Base-by-base conservation (phyloP, 345 rosid genomes). In the Anastatica hierochuntica region DNA sequence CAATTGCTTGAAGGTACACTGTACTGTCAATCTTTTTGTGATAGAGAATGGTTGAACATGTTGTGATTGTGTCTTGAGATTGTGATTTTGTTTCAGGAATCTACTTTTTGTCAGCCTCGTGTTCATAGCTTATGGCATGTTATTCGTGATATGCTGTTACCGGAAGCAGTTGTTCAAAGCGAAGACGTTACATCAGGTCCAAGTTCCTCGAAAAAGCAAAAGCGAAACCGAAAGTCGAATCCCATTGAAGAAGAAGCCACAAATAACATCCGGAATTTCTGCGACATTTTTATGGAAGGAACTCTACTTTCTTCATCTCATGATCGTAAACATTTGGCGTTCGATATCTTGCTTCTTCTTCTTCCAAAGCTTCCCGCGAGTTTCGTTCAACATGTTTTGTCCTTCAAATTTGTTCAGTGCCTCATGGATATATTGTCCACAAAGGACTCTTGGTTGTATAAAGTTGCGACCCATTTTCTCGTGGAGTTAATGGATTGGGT, bases 101-200 rank as follows among this genome's bases (percentile, higher is more conserved):
- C 99, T 43, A 74, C 95, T 46, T 88, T 88, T 74, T 94, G 97
- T 60, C 95, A 83, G 72, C 99, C 99, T 64, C 88, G 97, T 58
- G 75, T 88, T 48, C 99, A 94, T 56, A 72, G 92, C 56, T 51
- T 88, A 46, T 94, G 97, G 99, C 78, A 81, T 39, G 74, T 77
- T 60, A 72, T 94, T 58, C 74, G 74, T 19, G 76, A 80, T 56
- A 76, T 84, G 62, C 84, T 92, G 33, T 76, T 92, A 63, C 96
- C 98, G 24, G 86, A 83, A 27, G 56, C 63, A 4, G 66, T 85
- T 56, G 43, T 79, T 62, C 90, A 76, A 64, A 71, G 78, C 10
- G 95, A 85, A 75, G 94, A 83, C 75, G 67, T 70, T 13, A 49
- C 69, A n/a, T 74, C 77, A 1, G 62, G 68, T 65, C 69, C 95